Evolutionary conservation across 1,139 yeast genomes (phyloP), one percentile per base, ranked within the genome.

Genomic region (Suhomyces terraborum): DNA sequence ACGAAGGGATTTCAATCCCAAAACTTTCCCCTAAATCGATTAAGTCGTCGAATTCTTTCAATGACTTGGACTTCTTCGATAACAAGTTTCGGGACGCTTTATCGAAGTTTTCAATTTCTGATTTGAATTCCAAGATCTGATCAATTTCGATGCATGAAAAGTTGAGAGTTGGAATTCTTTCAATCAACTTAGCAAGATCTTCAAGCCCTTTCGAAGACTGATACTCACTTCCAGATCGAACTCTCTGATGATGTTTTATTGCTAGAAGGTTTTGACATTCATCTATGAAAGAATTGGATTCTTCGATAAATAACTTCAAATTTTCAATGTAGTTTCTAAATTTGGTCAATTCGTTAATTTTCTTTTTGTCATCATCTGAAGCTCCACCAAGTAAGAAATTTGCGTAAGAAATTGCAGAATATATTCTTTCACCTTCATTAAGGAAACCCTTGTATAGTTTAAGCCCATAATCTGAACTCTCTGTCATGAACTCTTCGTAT

Each of bases 131-230:
- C 8, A 73, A 48, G 7, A 85, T 61, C 50, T 77, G 82, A n/a
- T 77, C 82, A 43, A 80, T 69, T 54, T 84, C 93, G 1, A 79
- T 71, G 26, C 80, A 66, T 3, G 71, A 59, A 43, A 84, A 78
- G 18, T 77, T 73, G 38, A 83, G 55, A 0, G 58, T 52, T 1
- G 81, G 77, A 6, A 83, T 75, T 36, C 68, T 69, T 8, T 66
- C 68, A 6, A 83, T 56, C 18, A 85, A 53, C 3, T 56, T 37
- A 20, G 61, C 43, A 41, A 66, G 52, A 33, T 52, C 59, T 27
- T 54, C 55, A 36, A 61, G 51, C 8, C 58, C 56, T 23, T 40
- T 54, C 42, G 38, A 47, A 36, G 42, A 50, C 18, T 36, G 49
- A 26, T 38, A 45, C 6, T 53, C 56, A 25, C 53, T 46, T 8